Percentiles rank a stretch among this genome's conserved stretches.
Evolutionary conservation across 2,329 filamentous ascomycete genomes (phyloP).

Genomic region (Botrytis fabae): DNA sequence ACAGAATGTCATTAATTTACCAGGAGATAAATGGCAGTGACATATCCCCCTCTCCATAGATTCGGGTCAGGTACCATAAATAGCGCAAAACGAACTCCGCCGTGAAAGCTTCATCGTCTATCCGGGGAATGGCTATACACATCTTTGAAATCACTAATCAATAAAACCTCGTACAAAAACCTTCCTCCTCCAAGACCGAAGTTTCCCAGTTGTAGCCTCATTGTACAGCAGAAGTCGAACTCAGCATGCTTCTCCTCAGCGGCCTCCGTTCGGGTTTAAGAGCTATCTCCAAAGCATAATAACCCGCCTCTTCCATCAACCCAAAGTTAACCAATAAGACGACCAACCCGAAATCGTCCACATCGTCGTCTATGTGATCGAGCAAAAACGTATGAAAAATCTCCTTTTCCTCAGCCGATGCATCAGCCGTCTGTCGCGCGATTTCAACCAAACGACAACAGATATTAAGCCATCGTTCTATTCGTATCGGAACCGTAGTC

Average conservation of each 20-base stretch:
- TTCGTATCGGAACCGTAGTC: conserved; percentile 22
- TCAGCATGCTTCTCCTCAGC: background rate
- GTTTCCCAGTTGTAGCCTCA: background rate
- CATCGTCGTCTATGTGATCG: background rate
- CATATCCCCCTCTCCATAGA: background rate
- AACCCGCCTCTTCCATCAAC: conserved; percentile 1
- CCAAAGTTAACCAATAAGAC: background rate
- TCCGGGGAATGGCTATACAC: background rate
- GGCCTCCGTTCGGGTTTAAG: background rate
- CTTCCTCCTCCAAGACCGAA: background rate
- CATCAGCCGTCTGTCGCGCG: conserved; percentile 14
- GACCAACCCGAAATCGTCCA: background rate
- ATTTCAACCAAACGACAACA: conserved; percentile 26
- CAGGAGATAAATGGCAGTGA: background rate
- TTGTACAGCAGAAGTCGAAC: background rate
- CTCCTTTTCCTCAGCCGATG: background rate
- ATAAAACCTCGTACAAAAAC: background rate
- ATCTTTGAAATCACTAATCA: background rate
- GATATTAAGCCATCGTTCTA: conserved; percentile 30
- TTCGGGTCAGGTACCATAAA: background rate
- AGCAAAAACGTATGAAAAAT: background rate
- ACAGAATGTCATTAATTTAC: background rate
- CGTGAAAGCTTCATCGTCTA: background rate
- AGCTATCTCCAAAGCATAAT: background rate
- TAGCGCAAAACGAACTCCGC: background rate